Evolutionary conservation across 1,284 basidiomycete species (phyloP), one percentile per base, ranked within the genome.

Genomic region (Golubevia sp.): DNA sequence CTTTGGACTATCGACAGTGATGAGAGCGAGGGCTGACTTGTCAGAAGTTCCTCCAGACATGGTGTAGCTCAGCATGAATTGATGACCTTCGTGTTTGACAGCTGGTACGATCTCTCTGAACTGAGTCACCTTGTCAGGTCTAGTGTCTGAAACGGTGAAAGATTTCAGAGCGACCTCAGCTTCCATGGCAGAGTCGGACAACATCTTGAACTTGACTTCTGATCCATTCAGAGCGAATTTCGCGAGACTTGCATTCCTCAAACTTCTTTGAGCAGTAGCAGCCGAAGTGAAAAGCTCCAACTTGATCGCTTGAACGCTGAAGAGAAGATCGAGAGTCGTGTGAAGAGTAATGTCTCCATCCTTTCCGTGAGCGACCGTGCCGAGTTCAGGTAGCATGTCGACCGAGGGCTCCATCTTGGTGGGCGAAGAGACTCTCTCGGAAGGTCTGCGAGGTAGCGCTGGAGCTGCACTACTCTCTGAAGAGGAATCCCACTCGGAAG

Each of bases 21-120:
- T 86, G 64, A 99, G 88, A 2, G 90, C 91, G 49, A 94, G 86
- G 4, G 91, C 87, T 34, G 90, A 87, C 23, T 85, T 84, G 56
- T 89, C 87, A 2, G 74, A 66, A 15, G 79, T 59, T 1, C 89
- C 88, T 24, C 85, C 82, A 5, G 93, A 88, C 71, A 88, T 88
- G 2, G 93, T 92, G 83, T 93, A 98, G 62, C 95, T 88, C 53
- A 98, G 84, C 92, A 97, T 97, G 79, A 99, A 91, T 68, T 96
- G 97, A 73, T 97, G 94, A 27, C 94, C 89, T 68, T 92, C 89
- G 78, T 97, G 93, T 66, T 90, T 88, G 27, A 93, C 91, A 13
- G 93, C 91, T 0, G 97, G 97, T 65, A 99, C 92, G 64, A 99
- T 95, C 82, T 99, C 96, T 55, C 96, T 88, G 86, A 96, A 98